A percentile compares a stretch with the other conserved stretches of the same genome.
Conservation (phyloP, 108 stramenopile genomes). For the Fistulifera pelliculosa region DNA sequence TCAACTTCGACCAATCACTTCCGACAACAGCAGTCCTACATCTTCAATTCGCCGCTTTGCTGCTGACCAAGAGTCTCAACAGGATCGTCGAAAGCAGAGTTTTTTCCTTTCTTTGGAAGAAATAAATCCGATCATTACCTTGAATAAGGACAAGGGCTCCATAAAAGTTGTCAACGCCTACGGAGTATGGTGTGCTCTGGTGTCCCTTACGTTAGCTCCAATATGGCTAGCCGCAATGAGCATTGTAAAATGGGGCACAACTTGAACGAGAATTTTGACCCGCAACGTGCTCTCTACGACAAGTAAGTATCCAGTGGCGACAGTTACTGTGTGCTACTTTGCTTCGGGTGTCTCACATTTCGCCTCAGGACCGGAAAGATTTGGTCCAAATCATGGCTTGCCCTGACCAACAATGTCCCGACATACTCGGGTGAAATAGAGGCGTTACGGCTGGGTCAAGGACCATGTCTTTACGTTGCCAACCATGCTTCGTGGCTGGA, state of each 20-base stretch:
- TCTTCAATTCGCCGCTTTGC: no score
- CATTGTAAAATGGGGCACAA: slow-evolving; percentile 23
- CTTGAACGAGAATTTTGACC: slow-evolving; percentile 33
- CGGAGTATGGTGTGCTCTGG: slow-evolving; percentile 40
- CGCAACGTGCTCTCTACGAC: slow-evolving; percentile 53
- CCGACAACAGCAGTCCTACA: no score
- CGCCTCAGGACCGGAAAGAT: slow-evolving; percentile 48
- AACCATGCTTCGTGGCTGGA: slow-evolving; percentile 77
- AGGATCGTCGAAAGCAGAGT: slow-evolving; percentile 5
- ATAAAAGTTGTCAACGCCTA: slow-evolving; percentile 55
- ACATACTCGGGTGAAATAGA: slow-evolving; percentile 42
- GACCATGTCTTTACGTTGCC: slow-evolving; percentile 59
- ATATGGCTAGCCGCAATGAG: slow-evolving; percentile 52
- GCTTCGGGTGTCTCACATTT: no score
- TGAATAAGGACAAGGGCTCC: slow-evolving; percentile 11
- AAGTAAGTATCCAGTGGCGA: slow-evolving; percentile 3
- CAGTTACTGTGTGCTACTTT: no score
- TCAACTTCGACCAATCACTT: no score
- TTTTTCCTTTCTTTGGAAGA: slow-evolving; percentile 21
- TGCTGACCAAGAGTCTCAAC: no score
- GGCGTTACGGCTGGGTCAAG: slow-evolving; percentile 12
- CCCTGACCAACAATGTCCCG: slow-evolving; percentile 47
- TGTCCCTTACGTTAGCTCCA: slow-evolving; percentile 44
- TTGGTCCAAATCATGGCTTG: slow-evolving; percentile 57
- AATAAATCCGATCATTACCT: slow-evolving; percentile 21